Percentiles rank a stretch among this genome's conserved stretches.
Conservation (phyloP, 345 rosid species). For the Salix purpurea region DNA sequence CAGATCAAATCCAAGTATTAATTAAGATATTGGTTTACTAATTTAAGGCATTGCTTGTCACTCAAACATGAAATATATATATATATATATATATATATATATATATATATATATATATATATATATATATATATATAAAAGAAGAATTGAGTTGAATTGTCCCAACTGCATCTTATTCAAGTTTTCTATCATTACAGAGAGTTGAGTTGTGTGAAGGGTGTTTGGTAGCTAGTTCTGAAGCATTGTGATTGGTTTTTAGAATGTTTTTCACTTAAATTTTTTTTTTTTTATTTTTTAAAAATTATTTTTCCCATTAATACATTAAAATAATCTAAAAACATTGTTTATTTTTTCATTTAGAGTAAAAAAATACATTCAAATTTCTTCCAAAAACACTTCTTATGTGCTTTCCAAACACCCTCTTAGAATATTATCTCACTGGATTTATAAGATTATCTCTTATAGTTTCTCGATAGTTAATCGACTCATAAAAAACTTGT, state of each 20-base stretch:
- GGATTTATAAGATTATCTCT: background rate
- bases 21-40: slow-evolving; percentile 20
- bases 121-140: background rate
- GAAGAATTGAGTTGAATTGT: slow-evolving; percentile 3
- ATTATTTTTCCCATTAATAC: no score
- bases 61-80: slow-evolving; percentile 19
- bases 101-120: background rate
- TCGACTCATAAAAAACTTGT: background rate
- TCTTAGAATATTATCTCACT: background rate
- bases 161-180: slow-evolving; percentile 9
- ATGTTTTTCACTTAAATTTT: no score
- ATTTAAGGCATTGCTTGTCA: slow-evolving; percentile 35
- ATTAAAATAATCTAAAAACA: no score
- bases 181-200: slow-evolving; percentile 10
- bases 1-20: slow-evolving; percentile 28
- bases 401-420: no score
- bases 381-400: no score
- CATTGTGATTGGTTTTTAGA: no score
- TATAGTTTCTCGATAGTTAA: background rate
- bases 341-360: no score
- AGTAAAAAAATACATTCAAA: no score
- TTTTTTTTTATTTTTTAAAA: no score
- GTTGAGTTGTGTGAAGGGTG: no score
- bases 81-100: background rate
- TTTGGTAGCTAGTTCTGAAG: no score